phyloP scores from a whole-genome alignment of 768 basidiomycete species.

The Daedaleopsis nitida region DNA sequence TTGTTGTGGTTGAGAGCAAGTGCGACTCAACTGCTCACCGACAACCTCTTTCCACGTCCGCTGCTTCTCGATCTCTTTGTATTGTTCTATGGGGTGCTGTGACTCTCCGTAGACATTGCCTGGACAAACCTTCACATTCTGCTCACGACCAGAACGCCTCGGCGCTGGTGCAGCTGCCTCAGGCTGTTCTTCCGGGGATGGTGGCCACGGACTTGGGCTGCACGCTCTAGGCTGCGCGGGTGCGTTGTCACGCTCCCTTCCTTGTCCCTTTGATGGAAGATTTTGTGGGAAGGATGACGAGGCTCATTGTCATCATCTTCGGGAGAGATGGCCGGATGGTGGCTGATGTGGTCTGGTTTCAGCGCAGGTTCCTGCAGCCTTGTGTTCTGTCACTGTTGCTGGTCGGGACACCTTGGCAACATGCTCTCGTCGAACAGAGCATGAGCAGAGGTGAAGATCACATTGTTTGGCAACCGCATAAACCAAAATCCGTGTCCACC shows the following conservation, averaged over 20 bases:
- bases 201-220: background rate
- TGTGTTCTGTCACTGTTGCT: background rate
- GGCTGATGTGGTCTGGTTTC: background rate
- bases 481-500: conserved; percentile 1
- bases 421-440: conserved; percentile 1
- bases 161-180: background rate
- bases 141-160: background rate
- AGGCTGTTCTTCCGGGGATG: conserved; percentile 1
- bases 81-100: background rate
- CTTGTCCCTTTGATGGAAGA: background rate
- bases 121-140: background rate
- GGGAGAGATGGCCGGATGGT: background rate
- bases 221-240: background rate
- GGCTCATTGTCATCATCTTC: conserved; percentile 5
- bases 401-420: conserved; percentile 10
- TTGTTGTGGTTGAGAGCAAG: background rate
- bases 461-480: conserved; percentile 11
- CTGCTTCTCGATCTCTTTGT: conserved; percentile 12
- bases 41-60: conserved; percentile 7
- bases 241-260: background rate
- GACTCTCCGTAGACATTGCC: conserved; percentile 3
- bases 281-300: conserved; percentile 1
- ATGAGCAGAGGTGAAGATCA: background rate
- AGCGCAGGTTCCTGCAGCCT: background rate
- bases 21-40: conserved; percentile 2